Conservation (phyloP, 768 basidiomycete genomes). For the Calocybe indica region DNA sequence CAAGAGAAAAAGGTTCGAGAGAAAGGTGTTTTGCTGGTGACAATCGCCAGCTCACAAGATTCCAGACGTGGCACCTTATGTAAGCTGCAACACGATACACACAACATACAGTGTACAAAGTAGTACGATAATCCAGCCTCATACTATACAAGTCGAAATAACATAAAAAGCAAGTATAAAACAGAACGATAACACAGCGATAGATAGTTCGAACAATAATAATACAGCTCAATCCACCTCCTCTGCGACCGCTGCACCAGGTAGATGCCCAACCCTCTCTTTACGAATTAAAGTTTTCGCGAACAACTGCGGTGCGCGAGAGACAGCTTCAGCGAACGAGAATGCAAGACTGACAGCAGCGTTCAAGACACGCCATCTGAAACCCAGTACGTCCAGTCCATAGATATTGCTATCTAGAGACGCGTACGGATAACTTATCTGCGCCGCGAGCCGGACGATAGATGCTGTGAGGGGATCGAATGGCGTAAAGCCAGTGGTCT, state of each 20-base stretch:
- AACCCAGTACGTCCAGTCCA: conserved; percentile 50
- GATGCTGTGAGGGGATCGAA: conserved; percentile 62
- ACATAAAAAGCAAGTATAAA: conserved; percentile 4
- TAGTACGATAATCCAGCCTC: not conserved
- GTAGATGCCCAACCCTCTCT: conserved; percentile 15
- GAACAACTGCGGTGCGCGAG: conserved; percentile 34
- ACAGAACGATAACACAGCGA: conserved; percentile 9
- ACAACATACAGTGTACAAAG: conserved; percentile 5
- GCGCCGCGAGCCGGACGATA: conserved; percentile 57
- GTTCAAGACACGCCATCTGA: conserved; percentile 47
- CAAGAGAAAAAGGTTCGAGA: conserved; percentile 19
- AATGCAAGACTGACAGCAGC: conserved; percentile 56
- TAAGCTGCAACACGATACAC: conserved; percentile 12
- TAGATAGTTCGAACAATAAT: not conserved
- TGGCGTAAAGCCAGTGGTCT: conserved; percentile 14
- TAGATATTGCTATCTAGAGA: conserved; percentile 20
- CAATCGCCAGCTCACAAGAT: conserved; percentile 26
- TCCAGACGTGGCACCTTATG: conserved; percentile 37
- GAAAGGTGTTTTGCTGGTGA: conserved; percentile 8
- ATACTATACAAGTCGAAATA: conserved; percentile 9
- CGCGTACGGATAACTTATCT: conserved; percentile 50
- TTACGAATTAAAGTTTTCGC: conserved; percentile 19
- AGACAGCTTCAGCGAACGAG: conserved; percentile 63
- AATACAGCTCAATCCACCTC: conserved; percentile 9
- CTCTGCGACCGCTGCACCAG: conserved; percentile 6